Evolutionary conservation across 352 stramenopile genomes (phyloP).

Genomic region (Phytophthora nicotianae): DNA sequence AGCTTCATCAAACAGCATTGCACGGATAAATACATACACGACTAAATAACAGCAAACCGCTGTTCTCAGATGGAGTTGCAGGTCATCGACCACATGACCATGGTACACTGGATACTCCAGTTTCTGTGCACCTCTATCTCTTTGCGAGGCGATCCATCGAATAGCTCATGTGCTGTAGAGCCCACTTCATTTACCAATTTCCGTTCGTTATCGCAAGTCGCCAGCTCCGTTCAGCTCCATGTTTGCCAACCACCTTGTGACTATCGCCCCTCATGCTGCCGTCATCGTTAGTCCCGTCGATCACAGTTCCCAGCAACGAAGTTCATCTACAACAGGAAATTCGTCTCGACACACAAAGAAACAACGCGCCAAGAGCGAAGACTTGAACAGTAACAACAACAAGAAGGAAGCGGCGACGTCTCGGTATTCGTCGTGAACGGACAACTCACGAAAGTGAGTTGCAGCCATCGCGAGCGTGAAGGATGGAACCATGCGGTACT

Average conservation of each 20-base stretch:
- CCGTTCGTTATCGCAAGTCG: background rate
- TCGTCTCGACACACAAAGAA: conserved; percentile 9
- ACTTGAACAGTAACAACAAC: conserved; percentile 3
- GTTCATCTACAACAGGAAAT: conserved; percentile 6
- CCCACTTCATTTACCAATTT: conserved; percentile 33
- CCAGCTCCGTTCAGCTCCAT: conserved; percentile 12
- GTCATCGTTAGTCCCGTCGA: conserved; percentile 9
- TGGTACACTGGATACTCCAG: conserved; percentile 14
- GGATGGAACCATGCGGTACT: too few relatives aligned
- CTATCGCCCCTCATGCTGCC: conserved; percentile 32
- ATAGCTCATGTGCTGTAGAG: background rate
- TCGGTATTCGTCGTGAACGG: conserved; percentile 3
- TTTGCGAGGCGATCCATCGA: background rate
- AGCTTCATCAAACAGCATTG: background rate
- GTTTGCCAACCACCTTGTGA: conserved; percentile 38
- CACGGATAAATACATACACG: too few relatives aligned
- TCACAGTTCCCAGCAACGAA: conserved; percentile 1
- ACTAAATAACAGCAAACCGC: too few relatives aligned
- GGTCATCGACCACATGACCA: background rate
- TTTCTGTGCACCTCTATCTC: background rate
- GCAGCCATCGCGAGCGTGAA: too few relatives aligned
- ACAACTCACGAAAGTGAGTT: background rate
- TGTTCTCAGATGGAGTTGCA: background rate
- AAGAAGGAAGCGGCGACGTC: background rate
- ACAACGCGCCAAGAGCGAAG: conserved; percentile 12